Percentiles rank a stretch among this genome's conserved stretches.
Conservation (phyloP, 495 filamentous ascomycete species). For the Talaromyces thailandensis region DNA sequence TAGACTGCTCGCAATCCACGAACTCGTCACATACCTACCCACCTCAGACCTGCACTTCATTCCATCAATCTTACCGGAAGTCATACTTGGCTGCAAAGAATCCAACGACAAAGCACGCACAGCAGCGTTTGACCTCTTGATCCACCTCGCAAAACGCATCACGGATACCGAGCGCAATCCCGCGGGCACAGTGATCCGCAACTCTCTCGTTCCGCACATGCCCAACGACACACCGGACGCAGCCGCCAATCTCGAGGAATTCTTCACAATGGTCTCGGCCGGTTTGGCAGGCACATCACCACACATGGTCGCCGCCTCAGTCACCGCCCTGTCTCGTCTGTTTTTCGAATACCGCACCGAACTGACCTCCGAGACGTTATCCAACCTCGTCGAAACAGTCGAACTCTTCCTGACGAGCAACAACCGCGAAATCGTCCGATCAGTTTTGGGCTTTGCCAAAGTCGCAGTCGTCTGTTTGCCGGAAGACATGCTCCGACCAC, state of each 20-base stretch:
- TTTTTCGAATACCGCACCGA: conserved; percentile 74
- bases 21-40: conserved; percentile 69
- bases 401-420: conserved; percentile 90
- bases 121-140: conserved; percentile 81
- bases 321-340: conserved; percentile 83
- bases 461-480: conserved; percentile 84
- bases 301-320: conserved; percentile 90
- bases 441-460: conserved; percentile 91
- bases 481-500: conserved; percentile 60
- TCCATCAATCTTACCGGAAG: conserved; percentile 80
- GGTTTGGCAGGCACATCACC: conserved; percentile 85
- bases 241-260: conserved; percentile 77
- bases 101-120: conserved; percentile 89
- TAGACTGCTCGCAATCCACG: conserved; percentile 71
- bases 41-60: conserved; percentile 79
- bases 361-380: conserved; percentile 50
- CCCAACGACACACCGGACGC: conserved; percentile 66
- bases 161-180: conserved; percentile 40
- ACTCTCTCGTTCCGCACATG: conserved; percentile 80
- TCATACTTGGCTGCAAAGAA: conserved; percentile 91
- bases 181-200: conserved; percentile 66
- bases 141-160: conserved; percentile 79
- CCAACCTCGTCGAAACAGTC: conserved; percentile 82
- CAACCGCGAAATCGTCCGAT: conserved; percentile 91
- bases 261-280: conserved; percentile 96